Evolutionary conservation across 2,329 filamentous ascomycete genomes (phyloP).

Genomic region (Cryphonectria carpinicola): DNA sequence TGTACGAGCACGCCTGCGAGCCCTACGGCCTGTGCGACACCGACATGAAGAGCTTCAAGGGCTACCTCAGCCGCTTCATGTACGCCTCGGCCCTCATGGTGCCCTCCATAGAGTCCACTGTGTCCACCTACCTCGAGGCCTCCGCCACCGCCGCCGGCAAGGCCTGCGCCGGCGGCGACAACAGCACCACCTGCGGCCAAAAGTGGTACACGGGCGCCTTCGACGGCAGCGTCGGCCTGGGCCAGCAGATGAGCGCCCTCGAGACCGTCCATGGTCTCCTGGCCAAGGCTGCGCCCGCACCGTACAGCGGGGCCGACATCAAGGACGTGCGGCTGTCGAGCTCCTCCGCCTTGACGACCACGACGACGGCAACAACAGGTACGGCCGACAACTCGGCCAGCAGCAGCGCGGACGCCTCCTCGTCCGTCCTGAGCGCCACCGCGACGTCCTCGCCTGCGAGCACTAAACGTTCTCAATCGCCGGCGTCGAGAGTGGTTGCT

Average conservation of each 20-base stretch:
- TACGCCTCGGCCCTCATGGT: slow-evolving; percentile 61
- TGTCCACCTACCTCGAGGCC: slow-evolving; percentile 53
- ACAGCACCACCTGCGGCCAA: slow-evolving; percentile 60
- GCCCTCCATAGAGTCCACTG: slow-evolving; percentile 53
- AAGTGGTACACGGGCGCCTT: slow-evolving; percentile 64
- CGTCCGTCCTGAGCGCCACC: slow-evolving; percentile 19
- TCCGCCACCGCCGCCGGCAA: slow-evolving; percentile 60
- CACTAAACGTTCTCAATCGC: slow-evolving; percentile 27
- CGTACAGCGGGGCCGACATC: slow-evolving; percentile 53
- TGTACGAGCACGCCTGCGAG: slow-evolving; percentile 72
- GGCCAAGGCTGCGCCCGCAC: slow-evolving; percentile 46
- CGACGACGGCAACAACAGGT: not conserved
- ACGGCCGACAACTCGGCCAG: not conserved
- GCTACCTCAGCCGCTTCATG: slow-evolving; percentile 67
- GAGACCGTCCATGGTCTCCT: slow-evolving; percentile 66
- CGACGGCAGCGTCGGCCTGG: slow-evolving; percentile 59
- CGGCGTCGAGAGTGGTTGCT: slow-evolving; percentile 10
- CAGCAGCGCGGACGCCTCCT: not conserved
- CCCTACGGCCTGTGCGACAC: slow-evolving; percentile 57
- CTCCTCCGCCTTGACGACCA: not conserved
- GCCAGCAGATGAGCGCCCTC: slow-evolving; percentile 67
- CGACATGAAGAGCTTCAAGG: slow-evolving; percentile 72
- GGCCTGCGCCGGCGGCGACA: slow-evolving; percentile 59
- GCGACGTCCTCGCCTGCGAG: slow-evolving; percentile 19
- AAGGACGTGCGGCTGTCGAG: slow-evolving; percentile 44